Evolutionary conservation across 192 early-diverging fungal genomes (phyloP), one percentile per base, ranked within the genome.

Genomic region (Paraglomus brasilianum): DNA sequence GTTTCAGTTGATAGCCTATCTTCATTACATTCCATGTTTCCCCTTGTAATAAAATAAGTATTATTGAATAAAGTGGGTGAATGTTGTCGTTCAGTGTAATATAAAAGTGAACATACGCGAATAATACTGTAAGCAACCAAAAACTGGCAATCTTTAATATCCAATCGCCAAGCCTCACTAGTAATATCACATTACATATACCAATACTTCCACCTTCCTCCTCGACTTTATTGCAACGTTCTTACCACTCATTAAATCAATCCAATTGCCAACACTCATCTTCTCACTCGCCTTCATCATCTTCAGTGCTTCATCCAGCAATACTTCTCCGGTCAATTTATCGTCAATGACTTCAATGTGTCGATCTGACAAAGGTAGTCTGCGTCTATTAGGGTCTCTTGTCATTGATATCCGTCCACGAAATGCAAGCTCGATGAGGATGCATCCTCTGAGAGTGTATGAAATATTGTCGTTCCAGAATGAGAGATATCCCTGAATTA

Each of bases 381-480:
- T 82, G 66, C 83, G 90, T 38, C 91, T 81, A 74, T 89, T 87
- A 24, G 92, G 80, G 62, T 96, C 95, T 74, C 93, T 95, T 30
- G 89, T 78, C 72, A 93, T 92, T 10, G 87, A 86, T 68, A 98
- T 92, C 17, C 96, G 86, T 44, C 89, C 88, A 14, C 96, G 87
- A 61, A 98, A 87, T 7, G 95, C 96, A 8, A 98, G 82, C 80
- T 98, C 96, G 83, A 97, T 95, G 42, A 98, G 81, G 73, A 98
- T 98, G 66, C 91, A 91, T 13, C 95, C 95, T 69, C 96, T 85
- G 15, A 98, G 78, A 1, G 95, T 91, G 80, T 98, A 98, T 21
- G 93, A 95, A 60, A 98, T 93, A 76, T 93, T 95, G 80, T 98
- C 96, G 79, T 98, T 98, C 96, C 96, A 98, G 76, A 98, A 98